Evolutionary conservation across 225 moss, liverwort and hornwort genomes (phyloP), one percentile per base, ranked within the genome.

Genomic region (Thuidium tamariscinum): DNA sequence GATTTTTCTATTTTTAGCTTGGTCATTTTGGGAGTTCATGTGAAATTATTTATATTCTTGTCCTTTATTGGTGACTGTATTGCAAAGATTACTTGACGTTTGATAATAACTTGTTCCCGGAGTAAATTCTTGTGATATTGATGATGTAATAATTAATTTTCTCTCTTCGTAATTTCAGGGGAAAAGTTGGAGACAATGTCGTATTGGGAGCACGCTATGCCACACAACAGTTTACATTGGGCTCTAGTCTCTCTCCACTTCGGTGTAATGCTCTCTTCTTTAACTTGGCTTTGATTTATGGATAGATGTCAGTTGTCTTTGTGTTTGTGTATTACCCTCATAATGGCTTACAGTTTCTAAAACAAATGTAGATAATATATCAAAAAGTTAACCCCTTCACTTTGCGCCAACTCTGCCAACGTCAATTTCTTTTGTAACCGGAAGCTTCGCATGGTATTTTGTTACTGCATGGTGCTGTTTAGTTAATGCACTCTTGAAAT

Each of bases 171-270:
- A 80, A 57, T 84, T 42, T 82, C 84, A 95, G 96, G 88, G 90
- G 82, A 27, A 93, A 93, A 83, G 89, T 85, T 81, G 95, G 92
- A 85, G 94, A 95, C 62, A 94, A 95, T 91, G 91, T 93, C 80
- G 90, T 87, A 76, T 80, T 96, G 84, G 97, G 97, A 87, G 89
- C 95, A 74, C 95, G 97, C 41, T 98, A 95, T 86, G 94, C 97
- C 46, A 93, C 96, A 25, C 91, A 83, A 73, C 92, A 93, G 71
- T 82, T 98, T 48, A 95, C 97, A 69, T 78, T 93, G 85, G 97
- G 97, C 54, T 89, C 92, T 39, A 92, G 94, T 75, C 92, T 94
- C 62, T 95, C 95, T 89, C 97, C 97, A 70, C 85, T 92, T 44
- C 80, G 86, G 17, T 88, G 93, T 96, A 91, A 85, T 62, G 59